These are phyloP conservation scores for Kazachstania africana DNA, from an alignment of 805 yeast species.

Conservation along the genomic window DNA sequence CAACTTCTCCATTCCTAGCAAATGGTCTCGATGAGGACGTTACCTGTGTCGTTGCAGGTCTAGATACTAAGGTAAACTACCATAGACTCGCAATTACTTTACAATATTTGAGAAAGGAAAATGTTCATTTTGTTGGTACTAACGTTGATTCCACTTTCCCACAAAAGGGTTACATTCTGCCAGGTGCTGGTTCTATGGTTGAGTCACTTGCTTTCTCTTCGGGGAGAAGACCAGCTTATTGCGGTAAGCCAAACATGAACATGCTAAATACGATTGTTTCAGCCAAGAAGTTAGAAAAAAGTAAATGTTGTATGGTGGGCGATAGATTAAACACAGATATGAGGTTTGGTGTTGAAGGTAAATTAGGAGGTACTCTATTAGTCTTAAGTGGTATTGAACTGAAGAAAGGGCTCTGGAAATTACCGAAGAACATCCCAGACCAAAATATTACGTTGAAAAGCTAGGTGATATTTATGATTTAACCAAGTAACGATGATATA, in stretches of 20 bases:
- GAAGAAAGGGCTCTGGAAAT: slow-evolving; percentile 43
- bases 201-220: slow-evolving; percentile 63
- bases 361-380: slow-evolving; percentile 65
- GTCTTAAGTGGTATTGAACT: slow-evolving; percentile 89
- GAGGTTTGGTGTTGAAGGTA: slow-evolving; percentile 80
- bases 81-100: slow-evolving; percentile 70
- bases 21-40: slow-evolving; percentile 55
- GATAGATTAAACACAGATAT: slow-evolving; percentile 93
- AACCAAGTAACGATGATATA: slow-evolving; percentile 4
- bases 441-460: slow-evolving; percentile 56
- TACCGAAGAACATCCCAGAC: slow-evolving; percentile 30
- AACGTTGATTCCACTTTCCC: slow-evolving; percentile 95
- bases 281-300: slow-evolving; percentile 41
- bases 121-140: slow-evolving; percentile 73
- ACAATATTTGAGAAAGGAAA: slow-evolving; percentile 56
- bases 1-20: slow-evolving; percentile 36
- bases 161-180: slow-evolving; percentile 68
- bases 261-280: slow-evolving; percentile 87
- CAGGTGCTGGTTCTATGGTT: slow-evolving; percentile 92
- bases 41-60: slow-evolving; percentile 84
- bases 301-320: slow-evolving; percentile 80
- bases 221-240: slow-evolving; percentile 76
- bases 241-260: slow-evolving; percentile 84
- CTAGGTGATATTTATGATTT: slow-evolving; percentile 67
- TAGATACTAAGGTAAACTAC: slow-evolving; percentile 68